phyloP scores from a whole-genome alignment of 208 protist genomes.

The Crithidia thermophila region DNA sequence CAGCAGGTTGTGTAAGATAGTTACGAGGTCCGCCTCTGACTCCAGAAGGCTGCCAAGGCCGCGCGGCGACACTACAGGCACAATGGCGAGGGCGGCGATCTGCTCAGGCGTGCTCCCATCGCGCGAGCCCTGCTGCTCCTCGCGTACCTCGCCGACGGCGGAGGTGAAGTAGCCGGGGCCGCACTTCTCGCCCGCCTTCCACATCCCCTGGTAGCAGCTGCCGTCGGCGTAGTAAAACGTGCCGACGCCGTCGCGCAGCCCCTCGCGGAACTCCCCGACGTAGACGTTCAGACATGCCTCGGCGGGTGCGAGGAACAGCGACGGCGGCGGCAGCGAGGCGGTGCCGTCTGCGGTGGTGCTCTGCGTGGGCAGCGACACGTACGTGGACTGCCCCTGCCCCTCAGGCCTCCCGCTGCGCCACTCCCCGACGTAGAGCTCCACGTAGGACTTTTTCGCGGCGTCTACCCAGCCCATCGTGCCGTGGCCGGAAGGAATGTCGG shows the following conservation, averaged over 20 bases:
- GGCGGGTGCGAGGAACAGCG: slow-evolving; percentile 42
- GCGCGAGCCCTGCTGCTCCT: neutral
- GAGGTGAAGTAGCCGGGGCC: slow-evolving; percentile 66
- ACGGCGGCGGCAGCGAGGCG: slow-evolving; percentile 18
- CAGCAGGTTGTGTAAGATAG: slow-evolving; percentile 41
- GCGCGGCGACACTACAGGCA: slow-evolving; percentile 17
- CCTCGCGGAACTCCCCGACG: slow-evolving; percentile 52
- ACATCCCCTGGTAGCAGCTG: slow-evolving; percentile 83
- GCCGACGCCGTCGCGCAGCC: slow-evolving; percentile 71
- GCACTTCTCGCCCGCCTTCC: slow-evolving; percentile 58
- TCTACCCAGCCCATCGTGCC: slow-evolving; percentile 84
- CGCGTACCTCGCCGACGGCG: slow-evolving; percentile 44
- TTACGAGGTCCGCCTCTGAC: slow-evolving; percentile 30
- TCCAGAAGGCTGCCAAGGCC: slow-evolving; percentile 34
- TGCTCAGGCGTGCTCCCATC: slow-evolving; percentile 15
- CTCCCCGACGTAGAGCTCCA: slow-evolving; percentile 79
- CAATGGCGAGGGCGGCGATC: slow-evolving; percentile 20
- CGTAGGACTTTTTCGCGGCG: slow-evolving; percentile 37
- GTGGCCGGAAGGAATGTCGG: slow-evolving; percentile 51
- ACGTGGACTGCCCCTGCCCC: slow-evolving; percentile 73
- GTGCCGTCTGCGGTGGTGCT: neutral
- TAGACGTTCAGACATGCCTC: slow-evolving; percentile 79
- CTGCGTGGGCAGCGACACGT: slow-evolving; percentile 35
- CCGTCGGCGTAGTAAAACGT: slow-evolving; percentile 90
- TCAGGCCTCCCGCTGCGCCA: slow-evolving; percentile 70